Evolutionary conservation across 139 green algal species (phyloP).

Genomic region (Picochlorum sp.): DNA sequence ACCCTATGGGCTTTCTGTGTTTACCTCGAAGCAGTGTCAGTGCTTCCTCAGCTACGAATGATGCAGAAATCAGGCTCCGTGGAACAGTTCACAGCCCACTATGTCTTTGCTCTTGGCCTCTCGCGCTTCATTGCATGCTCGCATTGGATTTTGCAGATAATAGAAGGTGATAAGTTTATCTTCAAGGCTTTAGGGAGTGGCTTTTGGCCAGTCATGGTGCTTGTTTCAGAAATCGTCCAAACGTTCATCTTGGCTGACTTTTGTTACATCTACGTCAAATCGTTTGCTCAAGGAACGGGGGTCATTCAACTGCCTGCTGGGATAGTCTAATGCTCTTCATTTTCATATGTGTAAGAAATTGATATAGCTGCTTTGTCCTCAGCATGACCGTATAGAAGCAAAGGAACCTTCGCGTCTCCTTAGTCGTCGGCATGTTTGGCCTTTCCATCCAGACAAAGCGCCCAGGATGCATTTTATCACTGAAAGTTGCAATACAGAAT

Average conservation of each 20-base stretch:
- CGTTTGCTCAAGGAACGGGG: slow-evolving; percentile 73
- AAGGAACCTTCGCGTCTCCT: too few species aligned
- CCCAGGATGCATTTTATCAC: too few species aligned
- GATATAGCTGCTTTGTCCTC: too few species aligned
- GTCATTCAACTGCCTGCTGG: slow-evolving; percentile 75
- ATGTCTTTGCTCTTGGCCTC: slow-evolving; percentile 94
- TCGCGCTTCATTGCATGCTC: slow-evolving; percentile 94
- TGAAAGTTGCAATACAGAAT: too few species aligned
- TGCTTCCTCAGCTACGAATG: slow-evolving; percentile 94
- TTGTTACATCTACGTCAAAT: slow-evolving; percentile 98
- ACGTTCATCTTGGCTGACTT: slow-evolving; percentile 98
- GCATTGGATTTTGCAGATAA: slow-evolving; percentile 94
- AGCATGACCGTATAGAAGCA: too few species aligned
- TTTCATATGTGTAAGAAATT: not conserved
- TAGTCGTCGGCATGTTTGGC: too few species aligned
- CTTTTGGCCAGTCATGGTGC: slow-evolving; percentile 93
- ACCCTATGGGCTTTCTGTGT: slow-evolving; percentile 95
- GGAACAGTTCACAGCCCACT: slow-evolving; percentile 96
- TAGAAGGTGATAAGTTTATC: slow-evolving; percentile 86
- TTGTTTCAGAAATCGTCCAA: slow-evolving; percentile 94
- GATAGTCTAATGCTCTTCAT: not conserved
- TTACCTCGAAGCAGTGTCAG: slow-evolving; percentile 93
- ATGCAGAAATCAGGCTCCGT: slow-evolving; percentile 97
- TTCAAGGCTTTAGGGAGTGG: slow-evolving; percentile 77
- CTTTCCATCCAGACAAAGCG: too few species aligned